Evolutionary conservation across 78 protist genomes (phyloP).

Genomic region (Polysphondylium violaceum): DNA sequence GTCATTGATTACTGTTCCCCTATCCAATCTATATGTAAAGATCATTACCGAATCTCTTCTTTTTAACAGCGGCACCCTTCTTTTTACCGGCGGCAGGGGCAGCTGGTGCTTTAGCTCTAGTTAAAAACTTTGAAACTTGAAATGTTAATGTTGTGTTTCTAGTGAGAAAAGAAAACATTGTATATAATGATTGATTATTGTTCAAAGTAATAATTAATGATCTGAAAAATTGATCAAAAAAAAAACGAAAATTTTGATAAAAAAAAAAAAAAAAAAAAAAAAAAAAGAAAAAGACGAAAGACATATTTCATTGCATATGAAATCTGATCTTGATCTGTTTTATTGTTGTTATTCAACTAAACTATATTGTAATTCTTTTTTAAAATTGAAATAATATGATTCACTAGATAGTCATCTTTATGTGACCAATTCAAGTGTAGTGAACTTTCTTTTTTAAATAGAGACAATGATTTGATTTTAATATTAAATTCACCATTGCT

Average conservation of each 20-base stretch:
- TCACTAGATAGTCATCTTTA: constrained; percentile 24
- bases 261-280: constrained; percentile 10
- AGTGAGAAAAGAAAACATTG: constrained; percentile 3
- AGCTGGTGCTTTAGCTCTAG: constrained; percentile 50
- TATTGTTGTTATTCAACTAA: too few relatives aligned
- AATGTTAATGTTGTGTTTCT: constrained; percentile 7
- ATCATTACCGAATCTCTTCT: constrained; percentile 49
- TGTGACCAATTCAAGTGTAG: constrained; percentile 10
- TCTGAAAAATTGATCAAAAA: neutral
- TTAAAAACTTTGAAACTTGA: neutral
- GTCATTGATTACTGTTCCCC: neutral
- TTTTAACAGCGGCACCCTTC: constrained; percentile 57
- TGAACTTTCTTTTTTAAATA: neutral
- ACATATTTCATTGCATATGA: neutral
- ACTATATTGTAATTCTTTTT: neutral
- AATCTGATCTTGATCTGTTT: too few relatives aligned
- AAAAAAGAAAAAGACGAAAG: neutral
- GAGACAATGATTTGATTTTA: constrained; percentile 18
- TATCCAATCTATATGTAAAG: neutral
- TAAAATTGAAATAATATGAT: constrained; percentile 27
- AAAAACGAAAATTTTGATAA: neutral
- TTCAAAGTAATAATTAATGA: neutral
- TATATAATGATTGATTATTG: neutral
- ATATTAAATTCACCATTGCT: neutral
- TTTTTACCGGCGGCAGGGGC: constrained; percentile 32